Evolutionary conservation across 306 rosid species (phyloP).

Genomic region (Cucumis hystrix): DNA sequence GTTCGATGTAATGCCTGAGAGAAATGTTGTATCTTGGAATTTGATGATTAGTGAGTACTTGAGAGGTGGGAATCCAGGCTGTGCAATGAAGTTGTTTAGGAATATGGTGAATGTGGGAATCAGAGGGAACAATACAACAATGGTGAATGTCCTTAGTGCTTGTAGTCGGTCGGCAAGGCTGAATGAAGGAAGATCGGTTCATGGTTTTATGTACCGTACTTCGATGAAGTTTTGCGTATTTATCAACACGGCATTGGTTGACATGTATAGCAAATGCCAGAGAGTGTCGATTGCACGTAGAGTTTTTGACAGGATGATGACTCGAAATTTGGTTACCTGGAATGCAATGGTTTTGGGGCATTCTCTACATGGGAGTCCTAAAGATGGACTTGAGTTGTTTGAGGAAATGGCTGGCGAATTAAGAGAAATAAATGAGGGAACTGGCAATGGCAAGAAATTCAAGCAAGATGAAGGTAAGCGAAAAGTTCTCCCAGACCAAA

Average conservation of each 20-base stretch:
- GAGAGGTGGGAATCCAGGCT: constrained; percentile 52
- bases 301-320: constrained; percentile 31
- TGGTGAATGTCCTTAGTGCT: constrained; percentile 41
- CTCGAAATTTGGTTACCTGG: constrained; percentile 48
- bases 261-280: constrained; percentile 58
- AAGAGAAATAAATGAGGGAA: constrained; percentile 11
- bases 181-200: constrained; percentile 65
- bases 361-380: constrained; percentile 50
- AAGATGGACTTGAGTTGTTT: constrained; percentile 45
- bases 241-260: constrained; percentile 44
- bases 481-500: constrained; percentile 41
- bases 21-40: constrained; percentile 58
- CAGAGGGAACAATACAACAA: constrained; percentile 32
- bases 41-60: constrained; percentile 40
- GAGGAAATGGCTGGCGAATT: constrained; percentile 24
- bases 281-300: constrained; percentile 27
- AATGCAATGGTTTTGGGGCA: constrained; percentile 67
- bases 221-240: constrained; percentile 16
- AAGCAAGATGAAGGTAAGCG: constrained; percentile 4
- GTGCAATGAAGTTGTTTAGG: constrained; percentile 48
- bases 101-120: constrained; percentile 34
- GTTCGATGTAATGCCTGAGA: constrained; percentile 50
- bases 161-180: constrained; percentile 48
- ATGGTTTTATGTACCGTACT: constrained; percentile 35
- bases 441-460: background rate